These are phyloP conservation scores for Rhodofomes roseus DNA, from an alignment of 1,284 basidiomycete genomes.

Conservation along the genomic window DNA sequence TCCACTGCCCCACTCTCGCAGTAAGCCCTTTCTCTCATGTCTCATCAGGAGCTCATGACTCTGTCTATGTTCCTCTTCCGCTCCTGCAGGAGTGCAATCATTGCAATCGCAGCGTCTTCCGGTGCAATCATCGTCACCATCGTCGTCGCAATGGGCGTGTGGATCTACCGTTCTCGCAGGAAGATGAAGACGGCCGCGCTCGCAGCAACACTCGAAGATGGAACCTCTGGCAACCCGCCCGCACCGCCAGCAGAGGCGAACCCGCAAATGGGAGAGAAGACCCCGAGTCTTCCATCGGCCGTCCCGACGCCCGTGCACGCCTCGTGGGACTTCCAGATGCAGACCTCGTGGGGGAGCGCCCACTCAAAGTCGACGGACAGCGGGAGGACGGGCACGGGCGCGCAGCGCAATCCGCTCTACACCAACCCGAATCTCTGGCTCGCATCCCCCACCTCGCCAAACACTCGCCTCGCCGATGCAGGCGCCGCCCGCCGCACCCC, in stretches of 20 bases:
- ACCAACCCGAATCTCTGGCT: conserved; percentile 12
- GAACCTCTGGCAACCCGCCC: conserved; percentile 3
- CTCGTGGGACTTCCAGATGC: conserved; percentile 1
- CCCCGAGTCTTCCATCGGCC: not conserved
- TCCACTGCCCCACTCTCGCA: conserved; percentile 14
- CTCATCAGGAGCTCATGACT: not conserved
- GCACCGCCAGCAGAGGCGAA: not conserved
- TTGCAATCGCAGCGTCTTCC: conserved; percentile 38
- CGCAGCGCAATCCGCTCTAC: conserved; percentile 16
- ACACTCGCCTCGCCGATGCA: not conserved
- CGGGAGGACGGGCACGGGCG: not conserved
- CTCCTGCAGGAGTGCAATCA: conserved; percentile 15
- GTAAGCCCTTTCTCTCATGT: conserved; percentile 12
- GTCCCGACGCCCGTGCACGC: not conserved
- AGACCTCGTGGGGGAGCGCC: conserved; percentile 2
- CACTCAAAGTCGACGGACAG: not conserved
- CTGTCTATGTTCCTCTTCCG: not conserved
- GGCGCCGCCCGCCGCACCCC: conserved; percentile 4
- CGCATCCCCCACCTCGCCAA: conserved; percentile 5
- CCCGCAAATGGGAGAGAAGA: not conserved
- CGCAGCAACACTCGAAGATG: not conserved
- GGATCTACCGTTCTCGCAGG: conserved; percentile 40
- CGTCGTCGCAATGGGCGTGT: conserved; percentile 38
- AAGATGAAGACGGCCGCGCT: conserved; percentile 3
- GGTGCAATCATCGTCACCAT: conserved; percentile 34